phyloP scores from a whole-genome alignment of 257 asterid genomes.

The Solanum pimpinellifolium region DNA sequence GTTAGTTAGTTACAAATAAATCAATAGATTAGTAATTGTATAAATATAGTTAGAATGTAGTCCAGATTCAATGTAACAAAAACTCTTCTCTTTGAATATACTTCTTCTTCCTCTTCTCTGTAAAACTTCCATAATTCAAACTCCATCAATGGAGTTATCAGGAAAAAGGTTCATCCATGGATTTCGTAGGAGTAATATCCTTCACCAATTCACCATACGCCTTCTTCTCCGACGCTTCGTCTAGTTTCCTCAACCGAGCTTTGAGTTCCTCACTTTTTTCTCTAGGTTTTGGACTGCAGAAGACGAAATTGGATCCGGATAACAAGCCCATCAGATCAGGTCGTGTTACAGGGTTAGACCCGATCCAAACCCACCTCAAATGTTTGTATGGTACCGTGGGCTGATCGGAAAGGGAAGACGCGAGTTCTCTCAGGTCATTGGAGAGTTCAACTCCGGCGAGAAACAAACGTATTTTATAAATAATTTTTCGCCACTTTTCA shows the following conservation, averaged over 20 bases:
- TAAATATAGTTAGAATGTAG: too few relatives aligned
- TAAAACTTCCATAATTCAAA: too few relatives aligned
- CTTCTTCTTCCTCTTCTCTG: too few relatives aligned
- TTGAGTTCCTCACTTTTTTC: slow-evolving; percentile 72
- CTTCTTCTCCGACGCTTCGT: slow-evolving; percentile 70
- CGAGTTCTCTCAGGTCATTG: slow-evolving; percentile 39
- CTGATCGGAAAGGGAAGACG: slow-evolving; percentile 35
- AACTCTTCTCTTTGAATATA: too few relatives aligned
- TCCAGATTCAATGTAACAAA: too few relatives aligned
- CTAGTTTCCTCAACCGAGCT: slow-evolving; percentile 61
- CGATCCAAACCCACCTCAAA: slow-evolving; percentile 58
- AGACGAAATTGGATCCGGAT: slow-evolving; percentile 41
- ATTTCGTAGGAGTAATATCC: slow-evolving; percentile 67
- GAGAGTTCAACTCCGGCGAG: slow-evolving; percentile 15
- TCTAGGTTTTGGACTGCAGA: slow-evolving; percentile 72
- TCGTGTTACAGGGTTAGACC: slow-evolving; percentile 26
- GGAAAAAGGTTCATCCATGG: slow-evolving; percentile 75
- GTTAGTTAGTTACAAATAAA: too few relatives aligned
- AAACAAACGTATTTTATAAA: too few relatives aligned
- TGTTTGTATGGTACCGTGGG: slow-evolving; percentile 49
- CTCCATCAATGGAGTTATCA: background rate
- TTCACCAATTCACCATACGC: slow-evolving; percentile 76
- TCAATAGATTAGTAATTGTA: too few relatives aligned
- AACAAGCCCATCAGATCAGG: slow-evolving; percentile 37
- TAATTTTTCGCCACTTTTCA: too few relatives aligned